These are phyloP conservation scores for Cajanus cajan DNA, from an alignment of 306 rosid species.

Conservation along the genomic window DNA sequence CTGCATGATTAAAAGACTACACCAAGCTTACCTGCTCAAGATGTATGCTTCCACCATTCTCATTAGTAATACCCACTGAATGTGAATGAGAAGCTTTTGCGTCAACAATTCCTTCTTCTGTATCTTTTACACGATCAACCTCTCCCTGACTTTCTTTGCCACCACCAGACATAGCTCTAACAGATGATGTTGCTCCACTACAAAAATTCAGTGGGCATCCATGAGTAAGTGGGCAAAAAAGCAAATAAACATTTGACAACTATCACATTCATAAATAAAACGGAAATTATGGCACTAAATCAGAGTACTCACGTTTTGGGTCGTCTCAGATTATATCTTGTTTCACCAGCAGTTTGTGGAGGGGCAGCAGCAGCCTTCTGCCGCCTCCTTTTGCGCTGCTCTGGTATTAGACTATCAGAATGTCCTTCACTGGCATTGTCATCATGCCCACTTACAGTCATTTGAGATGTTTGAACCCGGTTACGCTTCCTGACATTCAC, in stretches of 20 bases:
- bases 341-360: conserved; percentile 52
- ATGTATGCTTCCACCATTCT: conserved; percentile 62
- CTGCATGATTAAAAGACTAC: conserved; percentile 2
- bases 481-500: conserved; percentile 60
- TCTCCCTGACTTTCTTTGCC: conserved; percentile 56
- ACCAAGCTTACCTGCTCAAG: conserved; percentile 55
- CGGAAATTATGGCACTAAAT: background rate
- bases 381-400: conserved; percentile 63
- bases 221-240: conserved; percentile 15
- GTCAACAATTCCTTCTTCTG: conserved; percentile 36
- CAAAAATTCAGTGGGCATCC: conserved; percentile 24
- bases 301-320: conserved; percentile 53
- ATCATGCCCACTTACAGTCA: conserved; percentile 51
- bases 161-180: conserved; percentile 39
- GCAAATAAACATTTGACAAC: background rate
- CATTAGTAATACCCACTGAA: conserved; percentile 63
- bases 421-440: conserved; percentile 65
- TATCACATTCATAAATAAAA: background rate
- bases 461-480: conserved; percentile 63
- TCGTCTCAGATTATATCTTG: conserved; percentile 82
- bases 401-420: conserved; percentile 57
- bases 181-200: conserved; percentile 58
- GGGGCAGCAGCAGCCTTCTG: conserved; percentile 49
- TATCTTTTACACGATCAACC: conserved; percentile 41
- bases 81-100: conserved; percentile 54